A percentile compares a stretch with the other conserved stretches of the same genome.
These are phyloP conservation scores for Verbascum thapsus DNA, from an alignment of 257 asterid genomes.

Conservation along the genomic window DNA sequence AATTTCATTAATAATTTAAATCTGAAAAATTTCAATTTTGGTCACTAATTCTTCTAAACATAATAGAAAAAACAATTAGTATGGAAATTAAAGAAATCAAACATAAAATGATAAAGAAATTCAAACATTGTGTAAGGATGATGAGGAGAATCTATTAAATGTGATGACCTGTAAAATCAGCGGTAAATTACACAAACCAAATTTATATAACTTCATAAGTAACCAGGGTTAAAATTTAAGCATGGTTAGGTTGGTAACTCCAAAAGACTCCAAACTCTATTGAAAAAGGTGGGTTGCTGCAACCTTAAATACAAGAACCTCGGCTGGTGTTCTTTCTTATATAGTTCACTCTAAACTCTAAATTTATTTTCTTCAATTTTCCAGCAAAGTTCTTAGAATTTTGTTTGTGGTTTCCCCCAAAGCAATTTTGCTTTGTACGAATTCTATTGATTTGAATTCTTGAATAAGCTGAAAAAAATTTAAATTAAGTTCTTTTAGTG, in stretches of 20 bases:
- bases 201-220: too few species aligned
- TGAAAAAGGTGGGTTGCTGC: too few species aligned
- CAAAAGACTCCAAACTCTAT: conserved; percentile 16
- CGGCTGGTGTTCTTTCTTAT: conserved; percentile 16
- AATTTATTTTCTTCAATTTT: conserved; percentile 12
- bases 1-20: background rate
- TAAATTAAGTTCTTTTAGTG: conserved; percentile 4
- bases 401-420: conserved; percentile 12
- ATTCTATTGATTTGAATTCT: conserved; percentile 29
- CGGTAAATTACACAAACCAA: conserved; percentile 21
- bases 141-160: conserved; percentile 9
- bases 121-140: too few species aligned
- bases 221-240: too few species aligned
- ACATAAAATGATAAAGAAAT: too few species aligned
- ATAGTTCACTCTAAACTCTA: conserved; percentile 11
- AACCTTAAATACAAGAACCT: conserved; percentile 30
- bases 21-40: background rate
- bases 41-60: background rate
- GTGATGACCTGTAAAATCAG: conserved; percentile 13
- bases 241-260: conserved; percentile 41
- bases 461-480: conserved; percentile 12
- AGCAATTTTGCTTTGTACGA: conserved; percentile 15
- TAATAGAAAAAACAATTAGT: background rate
- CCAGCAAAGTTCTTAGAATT: background rate
- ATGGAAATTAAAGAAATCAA: background rate